A percentile compares a stretch with the other conserved stretches of the same genome.
phyloP scores from a whole-genome alignment of 345 rosid species.

The Zanthoxylum bungeanum region DNA sequence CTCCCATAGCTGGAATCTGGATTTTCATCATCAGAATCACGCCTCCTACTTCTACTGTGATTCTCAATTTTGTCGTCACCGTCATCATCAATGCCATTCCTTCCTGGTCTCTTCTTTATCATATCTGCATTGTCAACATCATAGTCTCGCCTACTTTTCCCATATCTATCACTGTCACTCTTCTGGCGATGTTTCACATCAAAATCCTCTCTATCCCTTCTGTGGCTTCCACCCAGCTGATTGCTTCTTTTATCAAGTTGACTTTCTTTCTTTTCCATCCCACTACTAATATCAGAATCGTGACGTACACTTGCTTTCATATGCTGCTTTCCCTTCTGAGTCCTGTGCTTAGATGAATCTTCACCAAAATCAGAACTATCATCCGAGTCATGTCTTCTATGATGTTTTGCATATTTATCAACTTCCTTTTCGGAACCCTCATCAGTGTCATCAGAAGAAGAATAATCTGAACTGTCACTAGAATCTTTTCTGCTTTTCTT shows the following conservation, averaged over 20 bases:
- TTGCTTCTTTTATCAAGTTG: background rate
- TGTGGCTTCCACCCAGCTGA: conserved; percentile 5
- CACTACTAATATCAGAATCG: conserved; percentile 31
- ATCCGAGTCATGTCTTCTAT: conserved; percentile 29
- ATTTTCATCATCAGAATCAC: conserved; percentile 32
- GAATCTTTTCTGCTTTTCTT: conserved; percentile 34
- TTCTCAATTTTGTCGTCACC: conserved; percentile 14
- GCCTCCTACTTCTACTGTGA: conserved; percentile 20
- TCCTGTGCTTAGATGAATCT: conserved; percentile 17
- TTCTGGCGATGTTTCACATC: conserved; percentile 1
- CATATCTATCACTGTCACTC: conserved; percentile 3
- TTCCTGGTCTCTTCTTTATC: background rate
- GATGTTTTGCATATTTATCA: conserved; percentile 28
- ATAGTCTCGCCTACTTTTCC: conserved; percentile 5
- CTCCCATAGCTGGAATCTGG: conserved; percentile 20
- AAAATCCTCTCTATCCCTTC: background rate
- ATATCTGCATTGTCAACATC: conserved; percentile 7
- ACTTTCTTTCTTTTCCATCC: conserved; percentile 21
- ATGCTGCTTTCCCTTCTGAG: conserved; percentile 19
- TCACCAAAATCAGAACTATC: conserved; percentile 31
- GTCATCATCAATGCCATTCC: conserved; percentile 7
- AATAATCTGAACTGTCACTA: conserved; percentile 37
- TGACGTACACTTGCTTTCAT: conserved; percentile 20
- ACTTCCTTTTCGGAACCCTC: conserved; percentile 20
- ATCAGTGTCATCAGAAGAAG: conserved; percentile 22